These are phyloP conservation scores for Abrus precatorius DNA, from an alignment of 306 rosid genomes.

Conservation along the genomic window DNA sequence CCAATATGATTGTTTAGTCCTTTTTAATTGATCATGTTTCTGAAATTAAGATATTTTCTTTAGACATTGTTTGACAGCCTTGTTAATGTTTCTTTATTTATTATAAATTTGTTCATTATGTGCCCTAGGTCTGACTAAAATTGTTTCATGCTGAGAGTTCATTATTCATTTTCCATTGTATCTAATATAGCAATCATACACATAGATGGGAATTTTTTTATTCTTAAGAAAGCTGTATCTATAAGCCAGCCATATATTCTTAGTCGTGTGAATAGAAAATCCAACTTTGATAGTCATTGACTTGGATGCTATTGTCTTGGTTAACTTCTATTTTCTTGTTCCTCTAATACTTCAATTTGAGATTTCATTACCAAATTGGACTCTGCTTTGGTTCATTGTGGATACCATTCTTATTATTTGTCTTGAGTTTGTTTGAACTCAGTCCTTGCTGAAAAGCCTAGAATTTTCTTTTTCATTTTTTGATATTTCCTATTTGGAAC, in stretches of 20 bases:
- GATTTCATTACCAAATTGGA: neutral
- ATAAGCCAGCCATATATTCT: neutral
- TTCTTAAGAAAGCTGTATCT: neutral
- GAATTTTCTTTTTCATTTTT: neutral
- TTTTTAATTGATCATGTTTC: neutral
- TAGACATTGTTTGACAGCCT: slow-evolving; percentile 23
- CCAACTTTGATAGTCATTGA: neutral
- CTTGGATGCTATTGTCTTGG: neutral
- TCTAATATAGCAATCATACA: neutral
- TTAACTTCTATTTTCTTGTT: neutral
- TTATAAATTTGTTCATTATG: too few species aligned
- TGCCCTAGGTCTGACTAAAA: too few species aligned
- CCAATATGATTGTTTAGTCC: neutral
- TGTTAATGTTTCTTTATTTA: slow-evolving; percentile 1
- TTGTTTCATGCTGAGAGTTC: neutral
- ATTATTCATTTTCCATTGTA: neutral
- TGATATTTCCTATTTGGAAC: slow-evolving; percentile 7
- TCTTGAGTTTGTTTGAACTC: neutral
- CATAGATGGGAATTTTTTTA: neutral
- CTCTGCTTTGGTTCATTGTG: neutral
- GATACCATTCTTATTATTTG: neutral
- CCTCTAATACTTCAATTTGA: neutral
- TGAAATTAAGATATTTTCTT: slow-evolving; percentile 5
- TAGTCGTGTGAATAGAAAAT: neutral
- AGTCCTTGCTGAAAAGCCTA: neutral